phyloP scores from a whole-genome alignment of 2,329 filamentous ascomycete species.

The Cadophora sp. region DNA sequence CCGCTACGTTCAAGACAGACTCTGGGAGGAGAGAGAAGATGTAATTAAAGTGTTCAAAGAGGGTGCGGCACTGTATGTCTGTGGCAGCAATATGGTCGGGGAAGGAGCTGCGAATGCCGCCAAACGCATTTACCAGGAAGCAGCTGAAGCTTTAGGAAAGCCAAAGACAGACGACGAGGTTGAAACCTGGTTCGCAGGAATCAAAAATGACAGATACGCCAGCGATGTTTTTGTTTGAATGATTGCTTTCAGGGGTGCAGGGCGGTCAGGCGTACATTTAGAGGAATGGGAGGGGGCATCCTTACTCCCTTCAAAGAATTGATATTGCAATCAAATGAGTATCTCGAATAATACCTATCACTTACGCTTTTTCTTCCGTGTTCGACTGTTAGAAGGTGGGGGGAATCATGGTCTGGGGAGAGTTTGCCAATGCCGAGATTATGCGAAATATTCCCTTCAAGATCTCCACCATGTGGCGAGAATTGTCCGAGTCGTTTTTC shows the following conservation, averaged over 20 bases:
- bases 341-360: no score
- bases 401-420: no score
- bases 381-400: no score
- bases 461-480: background rate
- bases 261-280: background rate
- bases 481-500: background rate
- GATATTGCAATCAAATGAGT: no score
- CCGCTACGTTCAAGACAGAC: constrained; percentile 39
- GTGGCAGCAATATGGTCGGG: constrained; percentile 47
- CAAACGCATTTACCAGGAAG: constrained; percentile 52
- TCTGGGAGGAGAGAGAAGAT: constrained; percentile 39
- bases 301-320: background rate
- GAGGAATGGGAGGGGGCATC: background rate
- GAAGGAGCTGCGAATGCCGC: constrained; percentile 51
- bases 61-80: constrained; percentile 42
- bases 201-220: constrained; percentile 54
- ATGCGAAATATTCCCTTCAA: background rate
- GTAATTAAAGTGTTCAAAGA: constrained; percentile 36
- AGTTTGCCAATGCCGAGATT: background rate
- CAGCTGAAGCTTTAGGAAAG: constrained; percentile 43
- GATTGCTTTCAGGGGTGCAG: background rate
- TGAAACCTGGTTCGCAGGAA: constrained; percentile 53
- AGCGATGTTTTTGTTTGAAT: constrained; percentile 52
- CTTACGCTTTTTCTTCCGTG: no score
- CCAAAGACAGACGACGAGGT: constrained; percentile 49